A percentile compares a stretch with the other conserved stretches of the same genome.
phyloP scores from a whole-genome alignment of 2,329 filamentous ascomycete genomes.

The Grosmannia serpens region DNA sequence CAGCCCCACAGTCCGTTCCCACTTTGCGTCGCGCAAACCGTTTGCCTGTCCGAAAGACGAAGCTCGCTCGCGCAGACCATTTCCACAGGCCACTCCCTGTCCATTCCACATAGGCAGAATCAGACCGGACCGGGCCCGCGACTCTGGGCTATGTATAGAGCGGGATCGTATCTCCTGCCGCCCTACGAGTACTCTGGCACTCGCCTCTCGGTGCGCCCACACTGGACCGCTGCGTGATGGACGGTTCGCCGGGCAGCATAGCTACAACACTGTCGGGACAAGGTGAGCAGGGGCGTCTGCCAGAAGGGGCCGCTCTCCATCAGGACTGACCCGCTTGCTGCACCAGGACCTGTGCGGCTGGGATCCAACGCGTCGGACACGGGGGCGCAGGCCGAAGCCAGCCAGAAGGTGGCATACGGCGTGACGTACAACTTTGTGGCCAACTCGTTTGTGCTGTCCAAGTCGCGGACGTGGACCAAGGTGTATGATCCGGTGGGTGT shows the following conservation, averaged over 20 bases:
- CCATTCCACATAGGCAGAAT: neutral
- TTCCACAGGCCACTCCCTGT: neutral
- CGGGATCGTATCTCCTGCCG: neutral
- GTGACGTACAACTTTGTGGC: slow-evolving; percentile 73
- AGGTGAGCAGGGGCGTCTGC: neutral
- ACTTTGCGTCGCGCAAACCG: too few species aligned
- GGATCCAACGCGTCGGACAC: slow-evolving; percentile 1
- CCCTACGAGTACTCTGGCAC: neutral
- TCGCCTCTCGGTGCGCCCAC: neutral
- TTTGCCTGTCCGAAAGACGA: too few species aligned
- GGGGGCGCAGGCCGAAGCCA: neutral
- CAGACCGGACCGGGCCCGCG: neutral
- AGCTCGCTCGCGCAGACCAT: too few species aligned
- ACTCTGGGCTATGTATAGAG: neutral
- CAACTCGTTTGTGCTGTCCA: slow-evolving; percentile 62
- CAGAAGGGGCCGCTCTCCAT: neutral
- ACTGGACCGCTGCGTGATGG: neutral
- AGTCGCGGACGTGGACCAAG: slow-evolving; percentile 62
- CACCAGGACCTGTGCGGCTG: neutral
- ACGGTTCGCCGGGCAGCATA: neutral
- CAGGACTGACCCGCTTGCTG: neutral
- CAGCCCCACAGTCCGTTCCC: too few species aligned
- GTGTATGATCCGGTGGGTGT: slow-evolving; percentile 50
- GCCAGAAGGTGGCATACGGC: slow-evolving; percentile 3
- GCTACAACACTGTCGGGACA: neutral